Evolutionary conservation across 2,329 filamentous ascomycete species (phyloP).

Genomic region (Calonectria henricotiae): DNA sequence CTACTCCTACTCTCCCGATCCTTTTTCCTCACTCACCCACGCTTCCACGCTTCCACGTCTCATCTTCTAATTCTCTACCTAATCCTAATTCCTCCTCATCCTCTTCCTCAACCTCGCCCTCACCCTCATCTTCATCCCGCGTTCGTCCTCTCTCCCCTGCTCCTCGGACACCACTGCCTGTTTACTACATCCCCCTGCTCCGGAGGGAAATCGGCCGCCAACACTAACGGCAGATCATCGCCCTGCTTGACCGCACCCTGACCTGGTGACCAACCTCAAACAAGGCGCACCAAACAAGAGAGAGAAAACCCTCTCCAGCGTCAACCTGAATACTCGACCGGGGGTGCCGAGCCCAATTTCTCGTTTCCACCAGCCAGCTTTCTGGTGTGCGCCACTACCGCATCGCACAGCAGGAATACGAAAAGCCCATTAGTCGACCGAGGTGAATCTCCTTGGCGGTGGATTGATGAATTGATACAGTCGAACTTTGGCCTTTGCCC

Average conservation of each 20-base stretch:
- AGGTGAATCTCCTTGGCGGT: slow-evolving; percentile 3
- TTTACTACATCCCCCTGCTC: background rate
- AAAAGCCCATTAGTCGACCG: background rate
- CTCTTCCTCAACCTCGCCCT: background rate
- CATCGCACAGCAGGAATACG: slow-evolving; percentile 15
- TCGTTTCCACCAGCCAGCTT: background rate
- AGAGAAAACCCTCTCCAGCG: slow-evolving; percentile 11
- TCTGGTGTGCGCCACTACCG: background rate
- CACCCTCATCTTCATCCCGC: background rate
- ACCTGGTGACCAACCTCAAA: slow-evolving; percentile 21
- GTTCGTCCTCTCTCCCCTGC: background rate
- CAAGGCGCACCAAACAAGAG: background rate
- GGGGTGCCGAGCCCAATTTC: slow-evolving; percentile 12
- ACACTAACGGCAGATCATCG: background rate
- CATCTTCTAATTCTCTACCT: background rate
- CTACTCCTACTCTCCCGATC: background rate
- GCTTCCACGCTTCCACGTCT: background rate
- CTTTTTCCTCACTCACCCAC: background rate
- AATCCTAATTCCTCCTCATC: background rate
- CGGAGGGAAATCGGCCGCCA: background rate
- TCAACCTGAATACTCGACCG: slow-evolving; percentile 20
- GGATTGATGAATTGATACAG: slow-evolving; percentile 22
- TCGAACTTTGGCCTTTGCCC: background rate
- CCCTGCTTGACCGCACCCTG: slow-evolving; percentile 11
- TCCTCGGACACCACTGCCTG: background rate